These are phyloP conservation scores for Marchantia paleacea DNA, from an alignment of 225 moss, liverwort and hornwort genomes.

Conservation along the genomic window DNA sequence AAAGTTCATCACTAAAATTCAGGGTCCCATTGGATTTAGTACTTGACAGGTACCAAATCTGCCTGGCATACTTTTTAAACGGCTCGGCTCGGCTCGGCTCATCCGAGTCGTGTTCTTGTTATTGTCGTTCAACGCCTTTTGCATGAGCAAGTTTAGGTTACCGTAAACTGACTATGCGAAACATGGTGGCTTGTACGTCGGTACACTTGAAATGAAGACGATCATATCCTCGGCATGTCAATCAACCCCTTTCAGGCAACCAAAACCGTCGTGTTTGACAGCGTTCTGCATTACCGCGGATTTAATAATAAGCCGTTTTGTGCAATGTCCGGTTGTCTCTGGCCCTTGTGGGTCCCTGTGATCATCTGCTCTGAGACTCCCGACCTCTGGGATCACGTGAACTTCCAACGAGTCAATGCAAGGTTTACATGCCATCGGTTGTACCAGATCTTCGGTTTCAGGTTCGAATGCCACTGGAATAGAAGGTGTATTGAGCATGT, in stretches of 20 bases:
- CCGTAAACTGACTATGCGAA: neutral
- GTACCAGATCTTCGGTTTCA: neutral
- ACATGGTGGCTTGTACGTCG: neutral
- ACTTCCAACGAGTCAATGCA: neutral
- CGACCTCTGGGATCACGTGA: neutral
- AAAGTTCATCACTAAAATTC: neutral
- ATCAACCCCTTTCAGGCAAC: neutral
- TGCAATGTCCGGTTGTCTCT: neutral
- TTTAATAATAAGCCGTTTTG: neutral
- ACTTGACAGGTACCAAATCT: constrained; percentile 2
- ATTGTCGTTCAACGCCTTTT: neutral
- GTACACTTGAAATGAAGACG: neutral
- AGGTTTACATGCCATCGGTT: neutral
- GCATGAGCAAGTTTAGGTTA: neutral
- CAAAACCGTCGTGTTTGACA: neutral
- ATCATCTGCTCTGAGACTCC: neutral
- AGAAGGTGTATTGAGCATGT: neutral
- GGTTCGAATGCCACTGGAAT: neutral
- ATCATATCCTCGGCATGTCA: neutral
- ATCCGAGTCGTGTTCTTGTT: neutral
- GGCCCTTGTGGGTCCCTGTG: neutral
- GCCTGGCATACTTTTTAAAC: neutral
- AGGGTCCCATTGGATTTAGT: neutral
- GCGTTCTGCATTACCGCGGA: neutral
- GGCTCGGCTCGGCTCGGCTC: neutral